phyloP scores from a whole-genome alignment of 106 monocot genomes.

The Acorus calamus region DNA sequence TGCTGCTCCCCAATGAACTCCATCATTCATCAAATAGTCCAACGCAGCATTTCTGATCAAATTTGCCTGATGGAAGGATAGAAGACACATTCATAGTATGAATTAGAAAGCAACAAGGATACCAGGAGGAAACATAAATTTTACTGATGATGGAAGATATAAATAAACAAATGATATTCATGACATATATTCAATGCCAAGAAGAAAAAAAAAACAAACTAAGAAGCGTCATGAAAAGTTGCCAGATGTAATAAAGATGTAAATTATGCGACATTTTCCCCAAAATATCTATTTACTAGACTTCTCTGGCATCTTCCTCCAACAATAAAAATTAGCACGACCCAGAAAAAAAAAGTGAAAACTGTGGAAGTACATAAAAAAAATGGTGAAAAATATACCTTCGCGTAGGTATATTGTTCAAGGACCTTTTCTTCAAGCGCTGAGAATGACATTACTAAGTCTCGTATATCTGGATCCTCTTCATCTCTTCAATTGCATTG shows the following conservation, averaged over 20 bases:
- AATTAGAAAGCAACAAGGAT: not conserved
- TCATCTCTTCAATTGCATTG: slow-evolving; percentile 59
- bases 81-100: not conserved
- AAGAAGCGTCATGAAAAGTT: no score
- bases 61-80: slow-evolving; percentile 50
- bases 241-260: no score
- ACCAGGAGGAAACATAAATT: not conserved
- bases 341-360: not conserved
- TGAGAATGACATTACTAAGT: slow-evolving; percentile 67
- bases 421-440: slow-evolving; percentile 89
- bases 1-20: slow-evolving; percentile 88
- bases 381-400: slow-evolving; percentile 30
- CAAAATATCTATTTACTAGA: no score
- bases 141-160: no score
- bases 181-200: no score
- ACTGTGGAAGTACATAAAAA: not conserved
- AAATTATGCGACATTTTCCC: no score
- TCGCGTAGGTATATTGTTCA: slow-evolving; percentile 81
- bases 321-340: not conserved
- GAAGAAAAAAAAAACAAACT: no score
- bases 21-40: slow-evolving; percentile 84
- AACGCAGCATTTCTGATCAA: slow-evolving; percentile 68
- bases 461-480: slow-evolving; percentile 56
- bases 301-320: no score
- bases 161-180: no score